Evolutionary conservation across 2,329 filamentous ascomycete genomes (phyloP).

Genomic region (Penicillium brasilianum): DNA sequence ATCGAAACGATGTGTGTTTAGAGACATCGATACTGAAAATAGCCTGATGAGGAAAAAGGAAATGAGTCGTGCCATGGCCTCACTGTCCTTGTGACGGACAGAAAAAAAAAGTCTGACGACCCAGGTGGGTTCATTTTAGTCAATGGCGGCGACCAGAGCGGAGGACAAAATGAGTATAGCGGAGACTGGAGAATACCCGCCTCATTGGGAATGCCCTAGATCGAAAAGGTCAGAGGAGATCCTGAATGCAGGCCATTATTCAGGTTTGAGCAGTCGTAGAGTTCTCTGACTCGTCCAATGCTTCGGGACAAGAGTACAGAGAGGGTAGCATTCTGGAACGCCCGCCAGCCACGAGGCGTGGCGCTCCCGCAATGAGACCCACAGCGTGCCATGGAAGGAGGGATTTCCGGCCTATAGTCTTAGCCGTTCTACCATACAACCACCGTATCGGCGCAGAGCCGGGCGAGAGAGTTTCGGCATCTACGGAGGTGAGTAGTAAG

Average conservation of each 20-base stretch:
- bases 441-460: conserved; percentile 3
- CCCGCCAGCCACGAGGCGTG: conserved; percentile 11
- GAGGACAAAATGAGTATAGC: background rate
- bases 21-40: background rate
- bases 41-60: background rate
- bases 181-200: background rate
- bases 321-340: conserved; percentile 19
- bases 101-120: background rate
- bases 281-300: background rate
- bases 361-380: background rate
- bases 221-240: background rate
- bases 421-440: conserved; percentile 9
- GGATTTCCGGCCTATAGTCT: conserved; percentile 5
- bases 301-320: conserved; percentile 7
- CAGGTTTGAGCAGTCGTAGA: background rate
- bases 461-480: conserved; percentile 3
- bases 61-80: background rate
- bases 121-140: background rate
- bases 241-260: background rate
- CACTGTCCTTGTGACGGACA: background rate
- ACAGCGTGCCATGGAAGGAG: conserved; percentile 5
- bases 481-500: too few species aligned
- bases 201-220: conserved; percentile 3
- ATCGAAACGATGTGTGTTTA: background rate
- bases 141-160: background rate